Conservation (phyloP, 371 early-diverging fungal species). For the Gilbertella persicaria region DNA sequence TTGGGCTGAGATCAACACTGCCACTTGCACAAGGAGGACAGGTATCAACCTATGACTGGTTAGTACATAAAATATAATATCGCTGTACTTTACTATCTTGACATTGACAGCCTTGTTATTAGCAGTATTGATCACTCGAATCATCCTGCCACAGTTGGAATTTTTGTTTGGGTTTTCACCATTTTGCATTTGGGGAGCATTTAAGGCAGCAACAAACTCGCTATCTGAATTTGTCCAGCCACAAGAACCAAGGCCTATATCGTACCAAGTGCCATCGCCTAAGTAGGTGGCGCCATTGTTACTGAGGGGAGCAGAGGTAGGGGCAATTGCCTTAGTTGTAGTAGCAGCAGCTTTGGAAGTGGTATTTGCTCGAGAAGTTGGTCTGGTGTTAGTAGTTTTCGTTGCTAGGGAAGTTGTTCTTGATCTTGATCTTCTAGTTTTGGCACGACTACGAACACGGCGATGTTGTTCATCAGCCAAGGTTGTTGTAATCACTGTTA, state of each 20-base stretch:
- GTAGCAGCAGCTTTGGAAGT: background rate
- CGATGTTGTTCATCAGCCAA: no score
- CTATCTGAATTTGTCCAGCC: slow-evolving; percentile 23
- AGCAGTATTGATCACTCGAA: slow-evolving; percentile 29
- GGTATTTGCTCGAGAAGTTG: background rate
- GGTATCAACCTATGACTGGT: slow-evolving; percentile 17
- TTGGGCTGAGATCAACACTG: slow-evolving; percentile 40
- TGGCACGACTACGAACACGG: no score
- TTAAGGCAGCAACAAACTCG: slow-evolving; percentile 38
- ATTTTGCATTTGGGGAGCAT: slow-evolving; percentile 38
- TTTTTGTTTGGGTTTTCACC: slow-evolving; percentile 43
- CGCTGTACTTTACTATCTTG: slow-evolving; percentile 29
- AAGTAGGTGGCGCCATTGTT: slow-evolving; percentile 2
- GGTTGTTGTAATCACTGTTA: no score
- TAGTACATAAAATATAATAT: slow-evolving; percentile 26
- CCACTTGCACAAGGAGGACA: slow-evolving; percentile 26
- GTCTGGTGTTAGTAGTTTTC: background rate
- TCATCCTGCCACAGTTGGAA: slow-evolving; percentile 17
- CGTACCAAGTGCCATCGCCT: slow-evolving; percentile 44
- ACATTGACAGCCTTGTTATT: slow-evolving; percentile 33
- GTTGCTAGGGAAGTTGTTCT: background rate
- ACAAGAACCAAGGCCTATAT: slow-evolving; percentile 37
- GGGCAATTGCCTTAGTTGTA: slow-evolving; percentile 1
- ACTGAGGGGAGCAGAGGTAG: no score
- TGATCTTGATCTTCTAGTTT: no score